These are phyloP conservation scores for Talaromyces sp. DNA, from an alignment of 2,329 filamentous ascomycete species.

Conservation along the genomic window DNA sequence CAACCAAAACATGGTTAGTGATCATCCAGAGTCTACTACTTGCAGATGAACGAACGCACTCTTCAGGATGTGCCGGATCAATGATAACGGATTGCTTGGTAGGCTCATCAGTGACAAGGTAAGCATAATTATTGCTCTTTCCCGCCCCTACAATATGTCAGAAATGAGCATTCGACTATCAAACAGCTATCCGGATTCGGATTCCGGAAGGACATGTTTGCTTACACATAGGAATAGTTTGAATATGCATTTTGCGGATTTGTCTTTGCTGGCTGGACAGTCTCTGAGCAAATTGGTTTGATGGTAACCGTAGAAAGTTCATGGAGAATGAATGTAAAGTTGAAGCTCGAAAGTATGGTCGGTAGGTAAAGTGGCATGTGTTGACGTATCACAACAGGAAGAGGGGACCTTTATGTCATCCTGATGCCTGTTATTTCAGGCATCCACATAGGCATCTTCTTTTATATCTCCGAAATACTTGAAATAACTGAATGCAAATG, in stretches of 20 bases:
- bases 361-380: not conserved
- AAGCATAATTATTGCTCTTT: conserved; percentile 53
- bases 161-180: not conserved
- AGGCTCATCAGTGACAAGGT: conserved; percentile 51
- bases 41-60: conserved; percentile 37
- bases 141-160: conserved; percentile 32
- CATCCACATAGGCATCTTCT: not conserved
- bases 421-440: not conserved
- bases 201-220: conserved; percentile 12
- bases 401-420: conserved; percentile 9
- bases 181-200: not conserved
- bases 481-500: not conserved
- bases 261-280: not conserved
- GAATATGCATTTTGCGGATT: conserved; percentile 49
- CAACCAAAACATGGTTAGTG: not conserved
- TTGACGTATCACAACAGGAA: conserved; percentile 5
- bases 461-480: not conserved
- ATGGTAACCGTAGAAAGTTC: conserved; percentile 28
- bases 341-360: not conserved
- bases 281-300: conserved; percentile 9
- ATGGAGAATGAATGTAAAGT: conserved; percentile 23
- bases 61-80: conserved; percentile 52
- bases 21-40: not conserved
- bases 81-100: conserved; percentile 53
- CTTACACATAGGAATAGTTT: conserved; percentile 56